Percentiles rank a stretch among this genome's conserved stretches.
Conservation (phyloP, 2,329 filamentous ascomycete species). For the Stagonosporopsis vannaccii region DNA sequence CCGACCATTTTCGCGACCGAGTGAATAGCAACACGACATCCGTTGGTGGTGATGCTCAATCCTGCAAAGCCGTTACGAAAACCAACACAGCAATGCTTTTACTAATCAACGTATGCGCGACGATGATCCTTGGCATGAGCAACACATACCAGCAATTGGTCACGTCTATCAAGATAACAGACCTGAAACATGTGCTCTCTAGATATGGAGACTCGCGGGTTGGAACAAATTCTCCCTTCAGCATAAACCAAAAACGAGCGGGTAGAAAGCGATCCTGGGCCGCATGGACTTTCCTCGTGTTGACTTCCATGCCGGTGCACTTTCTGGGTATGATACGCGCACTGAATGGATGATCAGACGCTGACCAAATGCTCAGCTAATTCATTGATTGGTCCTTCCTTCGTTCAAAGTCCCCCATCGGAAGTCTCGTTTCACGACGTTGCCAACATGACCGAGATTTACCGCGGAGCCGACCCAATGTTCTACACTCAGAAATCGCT, state of each 20-base stretch:
- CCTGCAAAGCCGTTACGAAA: conserved; percentile 29
- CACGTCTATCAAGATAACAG: conserved; percentile 34
- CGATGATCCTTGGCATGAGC: conserved; percentile 42
- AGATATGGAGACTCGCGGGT: conserved; percentile 42
- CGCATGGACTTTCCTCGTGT: conserved; percentile 38
- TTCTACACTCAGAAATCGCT: neutral
- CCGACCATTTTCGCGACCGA: conserved; percentile 21
- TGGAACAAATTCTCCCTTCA: conserved; percentile 44
- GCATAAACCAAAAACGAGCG: conserved; percentile 37
- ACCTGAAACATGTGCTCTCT: conserved; percentile 34
- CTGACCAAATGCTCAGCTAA: conserved; percentile 24
- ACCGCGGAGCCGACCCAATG: neutral
- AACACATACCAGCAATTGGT: conserved; percentile 46
- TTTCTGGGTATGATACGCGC: conserved; percentile 29
- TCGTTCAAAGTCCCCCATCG: conserved; percentile 23
- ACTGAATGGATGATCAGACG: neutral
- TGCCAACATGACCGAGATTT: neutral
- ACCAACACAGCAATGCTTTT: conserved; percentile 35
- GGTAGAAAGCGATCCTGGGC: conserved; percentile 35
- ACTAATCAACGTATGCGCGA: conserved; percentile 40
- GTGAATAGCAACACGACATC: conserved; percentile 33
- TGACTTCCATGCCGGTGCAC: conserved; percentile 35
- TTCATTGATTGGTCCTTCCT: conserved; percentile 37
- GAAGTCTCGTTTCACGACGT: conserved; percentile 21
- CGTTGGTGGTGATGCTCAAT: conserved; percentile 26